Base-by-base conservation (phyloP, 2,329 filamentous ascomycete genomes). In the Aspergillaceae sp. region DNA sequence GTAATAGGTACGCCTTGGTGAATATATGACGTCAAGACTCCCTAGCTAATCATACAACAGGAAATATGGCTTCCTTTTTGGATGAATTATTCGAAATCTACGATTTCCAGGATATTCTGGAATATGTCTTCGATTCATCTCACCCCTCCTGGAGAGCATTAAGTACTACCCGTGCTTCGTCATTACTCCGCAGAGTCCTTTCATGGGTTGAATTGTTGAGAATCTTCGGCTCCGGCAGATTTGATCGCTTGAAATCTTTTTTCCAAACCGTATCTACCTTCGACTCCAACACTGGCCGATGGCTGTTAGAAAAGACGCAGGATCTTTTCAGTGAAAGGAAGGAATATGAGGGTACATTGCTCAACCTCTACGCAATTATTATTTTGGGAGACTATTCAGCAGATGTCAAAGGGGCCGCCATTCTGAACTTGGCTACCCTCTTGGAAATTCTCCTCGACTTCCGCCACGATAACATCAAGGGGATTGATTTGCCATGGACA, bases 181-280 rank as follows among this genome's bases (percentile, higher is more conserved):
- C 66, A 26, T 56, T 68, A 7, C 59, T 68, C 9, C 56, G 65
- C 36, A 63, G 64, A 47, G 58, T 58, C 5, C 52, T 68, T 7
- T 50, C 61, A 4, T 68, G 65, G 65, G 56, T 56, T 32, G 51
- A 46, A 2, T 44, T 58, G 7, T 38, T 67, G 47, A 58, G 49
- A 19, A 46, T 57, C 44, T 50, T 66, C 5, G 36, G 51, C 8
- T 55, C 48, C 0, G 43, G 44, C 5, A 45, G 56, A 33, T 49
- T 52, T 41, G 42, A 51, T 1, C 48, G 52, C 2, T 36, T 65
- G 10, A 43, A 49, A 8, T 9, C 42, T 1, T 58, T 66, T 26
- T 52, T 62, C 36, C 48, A 49, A 8, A 50, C 44, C 8, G 51
- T 67, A 28, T 60, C 62, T 3, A 40, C 40, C 2, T 58, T 59